phyloP scores from a whole-genome alignment of 2,329 filamentous ascomycete species.

The Didymella pinodella region DNA sequence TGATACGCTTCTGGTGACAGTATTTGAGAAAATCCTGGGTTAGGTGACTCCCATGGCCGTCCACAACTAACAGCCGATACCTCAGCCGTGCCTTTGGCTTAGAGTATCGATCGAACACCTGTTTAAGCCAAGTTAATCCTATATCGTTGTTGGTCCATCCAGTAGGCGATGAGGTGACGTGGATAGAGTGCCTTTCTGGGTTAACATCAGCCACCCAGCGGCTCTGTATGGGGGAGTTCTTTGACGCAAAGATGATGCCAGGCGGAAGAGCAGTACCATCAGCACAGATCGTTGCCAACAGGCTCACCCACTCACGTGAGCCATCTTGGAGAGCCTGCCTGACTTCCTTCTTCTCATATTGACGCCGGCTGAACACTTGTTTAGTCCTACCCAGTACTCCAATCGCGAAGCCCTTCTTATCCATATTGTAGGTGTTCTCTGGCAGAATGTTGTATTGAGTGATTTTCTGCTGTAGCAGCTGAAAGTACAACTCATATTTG shows the following conservation, averaged over 20 bases:
- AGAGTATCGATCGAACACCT: neutral
- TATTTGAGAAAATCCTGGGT: too few species aligned
- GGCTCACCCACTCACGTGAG: neutral
- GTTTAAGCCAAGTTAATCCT: neutral
- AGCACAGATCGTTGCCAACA: neutral
- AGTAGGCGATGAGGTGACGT: too few species aligned
- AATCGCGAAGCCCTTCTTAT: neutral
- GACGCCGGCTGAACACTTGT: neutral
- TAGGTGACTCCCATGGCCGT: too few species aligned
- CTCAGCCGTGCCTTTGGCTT: neutral
- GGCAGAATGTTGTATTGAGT: neutral
- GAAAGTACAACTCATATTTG: conserved; percentile 3
- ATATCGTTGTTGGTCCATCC: too few species aligned
- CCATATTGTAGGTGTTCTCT: conserved; percentile 1
- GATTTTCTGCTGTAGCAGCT: conserved; percentile 4
- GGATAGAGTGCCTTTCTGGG: too few species aligned
- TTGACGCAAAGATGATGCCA: neutral
- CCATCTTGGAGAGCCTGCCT: neutral
- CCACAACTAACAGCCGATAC: too few species aligned
- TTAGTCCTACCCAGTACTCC: neutral
- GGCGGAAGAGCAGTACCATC: neutral
- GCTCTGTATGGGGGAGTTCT: neutral
- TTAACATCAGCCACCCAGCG: too few species aligned
- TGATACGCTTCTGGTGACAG: too few species aligned
- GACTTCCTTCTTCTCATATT: neutral